Base-by-base conservation (phyloP, 140 eudicot species). In the Erigeron philadelphicus region DNA sequence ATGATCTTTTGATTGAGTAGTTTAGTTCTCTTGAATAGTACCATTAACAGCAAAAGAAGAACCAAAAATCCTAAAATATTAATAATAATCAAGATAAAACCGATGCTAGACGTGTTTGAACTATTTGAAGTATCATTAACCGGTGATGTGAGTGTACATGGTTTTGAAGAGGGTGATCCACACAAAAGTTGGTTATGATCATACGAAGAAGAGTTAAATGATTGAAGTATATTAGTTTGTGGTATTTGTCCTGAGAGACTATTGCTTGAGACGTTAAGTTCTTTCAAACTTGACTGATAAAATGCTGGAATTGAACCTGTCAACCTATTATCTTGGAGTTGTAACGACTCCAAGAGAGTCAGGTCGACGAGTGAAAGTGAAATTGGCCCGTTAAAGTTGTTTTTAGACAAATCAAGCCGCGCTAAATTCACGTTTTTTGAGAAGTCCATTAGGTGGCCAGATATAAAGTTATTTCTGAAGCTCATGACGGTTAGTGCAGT, bases 211-310 rank as follows among this genome's bases (percentile, higher is more conserved):
- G 55, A 10, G 57, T 13, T 31, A 45, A 86, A 81, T 2, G 85
- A 76, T 40, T 68, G 75, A 50, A 88, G 89, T 23, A 7, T 54
- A 35, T 9, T 63, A 7, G 92, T 83, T 25, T 67, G 60, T 0
- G 96, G 96, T 67, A 88, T 75, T 1, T 52, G 47, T 42, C 96
- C 93, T 0, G 86, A 66, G 10, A 85, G 92, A 60, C 77, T 65
- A 35, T 88, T 88, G 71, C 79, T 18, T 7, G 96, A 88, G 15
- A 85, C 83, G 15, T 88, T 83, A 71, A 88, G 75, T 40, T 64
- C 78, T 65, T 43, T 82, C 77, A 85, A 76, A 60, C 71, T 76
- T 1, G 83, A 68, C 43, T 82, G 91, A 25, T 79, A 74, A 44
- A 85, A 83, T 50, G 53, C 45, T 12, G 85, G 89, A 49, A 88